Evolutionary conservation across 768 basidiomycete species (phyloP), one percentile per base, ranked within the genome.

Genomic region (Leccinum truebloodii): DNA sequence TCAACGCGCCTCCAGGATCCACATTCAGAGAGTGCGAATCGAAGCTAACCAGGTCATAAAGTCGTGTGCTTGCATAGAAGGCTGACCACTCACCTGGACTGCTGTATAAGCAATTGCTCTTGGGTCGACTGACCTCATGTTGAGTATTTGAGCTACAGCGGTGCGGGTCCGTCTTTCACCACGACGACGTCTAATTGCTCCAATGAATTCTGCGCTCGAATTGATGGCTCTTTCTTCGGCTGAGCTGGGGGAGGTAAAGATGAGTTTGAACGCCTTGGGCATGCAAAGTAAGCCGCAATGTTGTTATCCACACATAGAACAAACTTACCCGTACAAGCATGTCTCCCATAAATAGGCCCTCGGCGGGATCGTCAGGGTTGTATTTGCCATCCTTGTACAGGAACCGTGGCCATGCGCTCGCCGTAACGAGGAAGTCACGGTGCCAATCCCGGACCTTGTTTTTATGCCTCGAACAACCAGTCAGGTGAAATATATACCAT

Each of bases 231-330:
- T 10, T 12, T 52, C n/a, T 1, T 56, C 30, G 7, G 57, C 58
- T 1, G 24, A 59, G 22, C 52, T 59, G 7, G 52, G 52, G 6
- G 44, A 59, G 6, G 44, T 59, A 16, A 59, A 59, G 2, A 59
- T 37, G 1, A 13, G 16, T 48, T 54, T 54, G 44, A 59, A 57
- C 6, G 56, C 34, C 48, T 57, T 28, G 28, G 28, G 18, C 18
- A n/a, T 13, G 4, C 9, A n/a, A 18, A 30, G 8, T 39, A 6
- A 55, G n/a, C 18, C 44, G 1, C n/a, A 10, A 46, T 3, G 1
- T 46, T 12, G 3, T 44, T 14, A 13, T 7, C 1, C 3, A 20
- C 9, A 6, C 18, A 6, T 3, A 48, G 20, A 30, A 30, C 8
- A 52, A 18, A 14, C 28, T 32, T 16, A 52, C 51, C 18, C 30